A percentile compares a stretch with the other conserved stretches of the same genome.
phyloP scores from a whole-genome alignment of 805 yeast species.

The Ogataea nitratoaversa region DNA sequence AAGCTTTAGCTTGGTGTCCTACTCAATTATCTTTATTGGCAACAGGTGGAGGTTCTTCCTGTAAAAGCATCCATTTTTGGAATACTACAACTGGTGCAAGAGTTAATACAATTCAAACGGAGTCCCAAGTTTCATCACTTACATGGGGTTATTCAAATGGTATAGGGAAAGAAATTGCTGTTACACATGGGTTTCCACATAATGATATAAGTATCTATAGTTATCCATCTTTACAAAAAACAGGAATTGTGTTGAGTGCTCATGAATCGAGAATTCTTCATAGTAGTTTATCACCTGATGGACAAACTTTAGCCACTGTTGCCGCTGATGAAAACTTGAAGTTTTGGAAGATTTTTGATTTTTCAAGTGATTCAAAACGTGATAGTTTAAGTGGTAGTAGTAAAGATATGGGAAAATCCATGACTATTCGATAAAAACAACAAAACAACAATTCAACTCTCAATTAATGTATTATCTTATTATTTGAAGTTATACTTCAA shows the following conservation, averaged over 20 bases:
- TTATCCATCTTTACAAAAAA: conserved; percentile 79
- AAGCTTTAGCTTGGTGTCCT: conserved; percentile 95
- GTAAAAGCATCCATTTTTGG: conserved; percentile 90
- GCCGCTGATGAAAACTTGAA: conserved; percentile 96
- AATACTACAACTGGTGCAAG: conserved; percentile 87
- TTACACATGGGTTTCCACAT: conserved; percentile 91
- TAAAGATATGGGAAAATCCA: conserved; percentile 45
- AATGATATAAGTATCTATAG: conserved; percentile 80
- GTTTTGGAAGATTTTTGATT: conserved; percentile 87
- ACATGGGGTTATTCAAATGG: conserved; percentile 82
- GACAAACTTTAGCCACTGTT: conserved; percentile 84
- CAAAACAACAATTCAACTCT: too few relatives aligned
- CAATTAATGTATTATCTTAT: too few relatives aligned
- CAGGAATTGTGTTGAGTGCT: conserved; percentile 81
- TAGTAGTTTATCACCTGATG: conserved; percentile 86
- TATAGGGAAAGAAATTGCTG: conserved; percentile 78
- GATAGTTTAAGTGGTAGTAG: conserved; percentile 29
- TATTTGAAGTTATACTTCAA: not conserved
- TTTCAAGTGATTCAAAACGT: conserved; percentile 14
- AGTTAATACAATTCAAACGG: conserved; percentile 82
- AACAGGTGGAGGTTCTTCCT: conserved; percentile 96
- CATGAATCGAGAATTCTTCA: conserved; percentile 86
- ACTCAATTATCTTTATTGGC: conserved; percentile 77
- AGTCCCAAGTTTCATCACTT: conserved; percentile 90
- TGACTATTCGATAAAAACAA: conserved; percentile 43